phyloP scores from a whole-genome alignment of 805 yeast species.

The Pichia phayaonensis region DNA sequence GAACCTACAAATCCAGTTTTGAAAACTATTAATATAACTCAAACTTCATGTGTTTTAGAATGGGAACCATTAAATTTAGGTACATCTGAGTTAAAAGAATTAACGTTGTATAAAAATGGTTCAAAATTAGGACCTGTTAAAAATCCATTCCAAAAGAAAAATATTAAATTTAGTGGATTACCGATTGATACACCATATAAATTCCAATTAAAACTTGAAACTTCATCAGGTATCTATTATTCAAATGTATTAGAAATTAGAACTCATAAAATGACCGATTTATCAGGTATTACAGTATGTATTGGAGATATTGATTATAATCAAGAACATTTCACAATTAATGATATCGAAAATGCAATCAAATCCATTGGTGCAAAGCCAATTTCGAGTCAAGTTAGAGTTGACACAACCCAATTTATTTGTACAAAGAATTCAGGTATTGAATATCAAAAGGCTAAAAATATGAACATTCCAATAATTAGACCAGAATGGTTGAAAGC shows the following conservation, averaged over 20 bases:
- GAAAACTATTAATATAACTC: conserved; percentile 72
- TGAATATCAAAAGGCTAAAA: conserved; percentile 67
- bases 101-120: conserved; percentile 70
- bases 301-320: conserved; percentile 64
- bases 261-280: conserved; percentile 94
- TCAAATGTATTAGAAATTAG: conserved; percentile 63
- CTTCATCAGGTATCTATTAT: conserved; percentile 80
- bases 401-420: conserved; percentile 94
- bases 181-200: conserved; percentile 77
- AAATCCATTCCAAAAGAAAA: conserved; percentile 65
- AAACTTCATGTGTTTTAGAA: conserved; percentile 88
- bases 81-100: conserved; percentile 67
- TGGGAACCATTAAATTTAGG: conserved; percentile 89
- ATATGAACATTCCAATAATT: conserved; percentile 84
- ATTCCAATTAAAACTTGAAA: conserved; percentile 73
- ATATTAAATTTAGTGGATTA: conserved; percentile 85
- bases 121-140: conserved; percentile 75
- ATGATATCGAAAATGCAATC: conserved; percentile 60
- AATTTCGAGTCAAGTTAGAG: conserved; percentile 60
- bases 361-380: conserved; percentile 76
- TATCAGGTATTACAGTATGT: conserved; percentile 87
- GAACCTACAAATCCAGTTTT: conserved; percentile 68
- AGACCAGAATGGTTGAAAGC: conserved; percentile 97
- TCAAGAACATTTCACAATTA: conserved; percentile 38
- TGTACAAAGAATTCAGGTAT: conserved; percentile 61